Percentiles rank a stretch among this genome's conserved stretches.
These are phyloP conservation scores for Colletotrichum horii DNA, from an alignment of 2,329 filamentous ascomycete species.

Conservation along the genomic window DNA sequence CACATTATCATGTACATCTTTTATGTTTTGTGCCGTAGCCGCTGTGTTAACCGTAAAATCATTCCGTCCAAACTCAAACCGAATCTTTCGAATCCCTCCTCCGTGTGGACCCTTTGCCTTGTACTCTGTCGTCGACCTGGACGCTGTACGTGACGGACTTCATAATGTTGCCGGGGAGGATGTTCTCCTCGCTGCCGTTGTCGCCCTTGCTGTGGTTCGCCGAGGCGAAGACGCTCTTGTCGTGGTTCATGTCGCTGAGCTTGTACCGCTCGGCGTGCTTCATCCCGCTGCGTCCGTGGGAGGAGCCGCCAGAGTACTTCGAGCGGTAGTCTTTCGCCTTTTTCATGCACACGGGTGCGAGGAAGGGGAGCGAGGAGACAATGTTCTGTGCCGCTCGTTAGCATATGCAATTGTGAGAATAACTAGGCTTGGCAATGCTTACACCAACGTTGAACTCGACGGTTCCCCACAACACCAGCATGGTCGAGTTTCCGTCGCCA, in stretches of 20 bases:
- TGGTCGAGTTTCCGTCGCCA: conserved; percentile 59
- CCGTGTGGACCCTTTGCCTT: neutral
- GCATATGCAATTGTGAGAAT: neutral
- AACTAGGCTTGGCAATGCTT: conserved; percentile 27
- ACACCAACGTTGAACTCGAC: conserved; percentile 64
- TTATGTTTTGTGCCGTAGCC: neutral
- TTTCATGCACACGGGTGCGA: conserved; percentile 46
- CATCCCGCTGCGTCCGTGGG: conserved; percentile 26
- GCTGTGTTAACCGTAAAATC: neutral
- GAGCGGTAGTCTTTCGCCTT: conserved; percentile 47
- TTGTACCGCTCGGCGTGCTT: conserved; percentile 39
- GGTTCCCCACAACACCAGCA: conserved; percentile 61
- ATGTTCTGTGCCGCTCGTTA: conserved; percentile 39
- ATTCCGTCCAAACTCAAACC: neutral
- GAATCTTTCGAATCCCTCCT: neutral
- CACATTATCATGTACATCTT: neutral
- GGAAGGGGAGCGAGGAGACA: conserved; percentile 50
- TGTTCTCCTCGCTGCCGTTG: conserved; percentile 42
- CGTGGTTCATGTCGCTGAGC: conserved; percentile 40
- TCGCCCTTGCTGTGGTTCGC: conserved; percentile 24
- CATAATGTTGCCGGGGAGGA: conserved; percentile 40
- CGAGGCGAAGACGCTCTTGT: conserved; percentile 32
- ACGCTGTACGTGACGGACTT: conserved; percentile 49
- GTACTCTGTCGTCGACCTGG: conserved; percentile 33
- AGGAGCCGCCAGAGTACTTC: conserved; percentile 36